Evolutionary conservation across 2,329 filamentous ascomycete genomes (phyloP).

Genomic region (Aspergillus sp.): DNA sequence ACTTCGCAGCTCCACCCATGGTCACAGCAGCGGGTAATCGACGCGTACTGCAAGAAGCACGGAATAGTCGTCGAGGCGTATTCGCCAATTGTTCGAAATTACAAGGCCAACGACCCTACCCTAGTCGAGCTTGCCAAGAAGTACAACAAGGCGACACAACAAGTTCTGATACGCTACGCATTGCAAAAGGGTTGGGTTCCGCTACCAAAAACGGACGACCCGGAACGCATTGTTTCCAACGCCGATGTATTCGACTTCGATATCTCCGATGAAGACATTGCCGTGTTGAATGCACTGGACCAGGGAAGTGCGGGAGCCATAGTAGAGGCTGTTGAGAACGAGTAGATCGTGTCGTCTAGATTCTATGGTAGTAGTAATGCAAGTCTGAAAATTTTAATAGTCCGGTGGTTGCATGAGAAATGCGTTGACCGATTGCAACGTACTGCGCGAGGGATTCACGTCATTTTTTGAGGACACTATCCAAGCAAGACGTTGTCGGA

Average conservation of each 20-base stretch:
- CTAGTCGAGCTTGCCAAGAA: conserved; percentile 67
- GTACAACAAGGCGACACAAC: conserved; percentile 70
- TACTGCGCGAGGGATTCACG: conserved; percentile 79
- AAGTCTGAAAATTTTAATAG: conserved; percentile 26
- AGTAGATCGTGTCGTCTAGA: conserved; percentile 26
- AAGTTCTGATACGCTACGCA: conserved; percentile 78
- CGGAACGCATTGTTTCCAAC: conserved; percentile 67
- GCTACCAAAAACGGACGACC: conserved; percentile 71
- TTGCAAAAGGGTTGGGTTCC: conserved; percentile 75
- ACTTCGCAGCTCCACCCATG: conserved; percentile 65
- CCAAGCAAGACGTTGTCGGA: conserved; percentile 75
- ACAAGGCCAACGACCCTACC: conserved; percentile 68
- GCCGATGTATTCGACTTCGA: conserved; percentile 62
- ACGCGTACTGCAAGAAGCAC: conserved; percentile 54
- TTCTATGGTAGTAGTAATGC: conserved; percentile 8
- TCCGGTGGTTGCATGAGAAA: conserved; percentile 67
- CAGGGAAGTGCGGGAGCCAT: conserved; percentile 50
- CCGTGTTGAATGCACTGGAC: conserved; percentile 51
- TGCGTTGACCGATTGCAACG: conserved; percentile 87
- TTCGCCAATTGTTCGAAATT: conserved; percentile 60
- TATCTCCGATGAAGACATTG: conserved; percentile 59
- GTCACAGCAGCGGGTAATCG: conserved; percentile 64
- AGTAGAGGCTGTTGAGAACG: conserved; percentile 48
- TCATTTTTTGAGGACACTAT: conserved; percentile 77
- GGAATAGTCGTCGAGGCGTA: conserved; percentile 57